Evolutionary conservation across 2,329 filamentous ascomycete genomes (phyloP), one percentile per base, ranked within the genome.

Genomic region (Colletotrichum brevisporum): DNA sequence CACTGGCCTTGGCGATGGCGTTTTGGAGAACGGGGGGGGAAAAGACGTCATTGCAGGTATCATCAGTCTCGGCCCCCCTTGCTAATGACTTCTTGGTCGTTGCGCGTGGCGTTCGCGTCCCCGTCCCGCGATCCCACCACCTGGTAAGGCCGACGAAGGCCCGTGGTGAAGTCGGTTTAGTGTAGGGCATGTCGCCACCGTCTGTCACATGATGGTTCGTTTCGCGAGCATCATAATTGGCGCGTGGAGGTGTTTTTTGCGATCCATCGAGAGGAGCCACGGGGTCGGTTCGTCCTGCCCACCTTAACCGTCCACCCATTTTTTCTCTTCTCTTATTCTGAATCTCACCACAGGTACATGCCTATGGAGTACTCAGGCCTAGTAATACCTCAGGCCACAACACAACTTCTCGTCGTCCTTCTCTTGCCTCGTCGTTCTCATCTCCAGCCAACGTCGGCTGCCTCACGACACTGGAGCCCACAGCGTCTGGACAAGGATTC

Each of bases 191-290:
- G 43, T 66, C 27, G 55, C 36, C 51, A 60, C 66, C 10, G 8
- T n/a, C 10, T 16, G 50, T 69, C 66, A 66, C 62, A 61, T 66
- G 55, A 66, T 61, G 62, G 51, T 69, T 69, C 55, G 16, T 52
- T 15, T 41, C 24, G 62, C 54, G 18, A 41, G 45, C 21, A 56
- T 48, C 56, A 51, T 47, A 36, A 57, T 50, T 66, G 62, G 62
- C 27, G 10, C 50, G 16, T 26, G 48, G 41, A 13, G 31, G 9
- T n/a, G n/a, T n/a, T 36, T 47, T 55, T 41, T 18, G 43, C 36
- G 27, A 31, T 61, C 62, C 66, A 52, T 36, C 4, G 65, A n/a
- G 36, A 31, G 48, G 27, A 18, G 2, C 65, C 59, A 63, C 53
- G 6, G 54, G 43, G 60, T 60, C 41, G 31, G 24, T 39, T 5